phyloP scores from a whole-genome alignment of 192 early-diverging fungal species.

The Coemansia sp. region DNA sequence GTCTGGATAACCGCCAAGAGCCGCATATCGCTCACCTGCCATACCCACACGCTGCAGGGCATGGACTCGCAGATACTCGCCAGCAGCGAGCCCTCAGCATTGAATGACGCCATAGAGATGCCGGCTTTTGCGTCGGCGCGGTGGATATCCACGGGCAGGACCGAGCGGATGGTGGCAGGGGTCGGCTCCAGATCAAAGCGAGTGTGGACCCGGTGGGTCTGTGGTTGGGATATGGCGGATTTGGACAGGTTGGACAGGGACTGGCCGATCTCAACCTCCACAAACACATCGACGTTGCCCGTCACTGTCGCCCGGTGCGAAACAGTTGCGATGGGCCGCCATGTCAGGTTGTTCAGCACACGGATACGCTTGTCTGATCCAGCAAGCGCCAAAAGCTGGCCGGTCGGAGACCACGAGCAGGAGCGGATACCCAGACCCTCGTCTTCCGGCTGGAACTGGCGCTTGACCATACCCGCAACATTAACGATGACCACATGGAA shows the following conservation, averaged over 20 bases:
- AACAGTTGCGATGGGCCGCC: slow-evolving; percentile 32
- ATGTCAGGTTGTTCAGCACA: slow-evolving; percentile 43
- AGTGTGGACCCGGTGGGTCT: background rate
- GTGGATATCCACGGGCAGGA: slow-evolving; percentile 14
- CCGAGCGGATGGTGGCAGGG: slow-evolving; percentile 8
- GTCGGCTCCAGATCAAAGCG: slow-evolving; percentile 20
- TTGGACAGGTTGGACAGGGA: slow-evolving; percentile 14
- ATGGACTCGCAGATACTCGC: slow-evolving; percentile 19
- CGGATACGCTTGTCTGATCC: slow-evolving; percentile 24
- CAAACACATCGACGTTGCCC: no score
- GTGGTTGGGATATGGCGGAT: background rate
- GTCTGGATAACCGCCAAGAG: slow-evolving; percentile 30
- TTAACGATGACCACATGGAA: slow-evolving; percentile 17
- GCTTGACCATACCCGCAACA: slow-evolving; percentile 31
- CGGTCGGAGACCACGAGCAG: slow-evolving; percentile 29
- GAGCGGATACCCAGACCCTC: slow-evolving; percentile 19
- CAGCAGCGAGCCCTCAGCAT: slow-evolving; percentile 27
- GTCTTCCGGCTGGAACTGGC: slow-evolving; percentile 2
- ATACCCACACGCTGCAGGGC: slow-evolving; percentile 40
- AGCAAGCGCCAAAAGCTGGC: slow-evolving; percentile 38
- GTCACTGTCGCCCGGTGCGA: slow-evolving; percentile 5
- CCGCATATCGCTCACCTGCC: slow-evolving; percentile 22
- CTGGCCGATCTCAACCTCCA: slow-evolving; percentile 20
- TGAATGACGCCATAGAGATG: slow-evolving; percentile 16
- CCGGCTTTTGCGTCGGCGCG: slow-evolving; percentile 3